These are phyloP conservation scores for Coelastrella sp. DNA, from an alignment of 139 green algal genomes.

Conservation along the genomic window DNA sequence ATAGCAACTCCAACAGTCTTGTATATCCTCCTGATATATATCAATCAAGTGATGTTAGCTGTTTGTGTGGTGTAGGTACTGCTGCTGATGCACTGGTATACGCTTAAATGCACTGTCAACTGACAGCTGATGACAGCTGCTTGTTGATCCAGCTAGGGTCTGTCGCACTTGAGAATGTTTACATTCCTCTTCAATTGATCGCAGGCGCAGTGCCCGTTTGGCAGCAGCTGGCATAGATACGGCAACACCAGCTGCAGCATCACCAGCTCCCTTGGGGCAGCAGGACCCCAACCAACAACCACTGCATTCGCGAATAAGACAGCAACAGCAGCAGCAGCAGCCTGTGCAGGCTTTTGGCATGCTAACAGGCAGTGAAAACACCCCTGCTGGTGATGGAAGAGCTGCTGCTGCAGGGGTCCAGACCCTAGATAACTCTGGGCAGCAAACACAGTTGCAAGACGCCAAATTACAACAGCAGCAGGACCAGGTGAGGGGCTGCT, in stretches of 20 bases:
- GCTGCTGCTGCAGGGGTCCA: not conserved
- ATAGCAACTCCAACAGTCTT: too few relatives aligned
- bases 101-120: too few relatives aligned
- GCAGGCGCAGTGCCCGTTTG: slow-evolving; percentile 40
- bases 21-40: too few relatives aligned
- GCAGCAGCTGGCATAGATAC: slow-evolving; percentile 12
- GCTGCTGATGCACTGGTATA: too few relatives aligned
- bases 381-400: not conserved
- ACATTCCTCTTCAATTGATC: too few relatives aligned
- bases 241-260: not conserved
- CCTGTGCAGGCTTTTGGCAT: not conserved
- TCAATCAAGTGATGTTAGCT: too few relatives aligned
- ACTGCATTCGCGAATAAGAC: not conserved
- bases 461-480: slow-evolving; percentile 57
- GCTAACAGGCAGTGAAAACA: not conserved
- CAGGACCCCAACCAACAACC: slow-evolving; percentile 49
- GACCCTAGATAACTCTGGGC: slow-evolving; percentile 54
- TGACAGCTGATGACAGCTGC: too few relatives aligned
- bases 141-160: too few relatives aligned
- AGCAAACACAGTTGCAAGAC: slow-evolving; percentile 67
- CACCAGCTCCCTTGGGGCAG: slow-evolving; percentile 9
- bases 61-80: too few relatives aligned
- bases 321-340: slow-evolving; percentile 36
- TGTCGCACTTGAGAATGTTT: too few relatives aligned
- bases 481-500: slow-evolving; percentile 7